Evolutionary conservation across 2,329 filamentous ascomycete species (phyloP), one percentile per base, ranked within the genome.

Genomic region (Aureobasidium melanogenum): DNA sequence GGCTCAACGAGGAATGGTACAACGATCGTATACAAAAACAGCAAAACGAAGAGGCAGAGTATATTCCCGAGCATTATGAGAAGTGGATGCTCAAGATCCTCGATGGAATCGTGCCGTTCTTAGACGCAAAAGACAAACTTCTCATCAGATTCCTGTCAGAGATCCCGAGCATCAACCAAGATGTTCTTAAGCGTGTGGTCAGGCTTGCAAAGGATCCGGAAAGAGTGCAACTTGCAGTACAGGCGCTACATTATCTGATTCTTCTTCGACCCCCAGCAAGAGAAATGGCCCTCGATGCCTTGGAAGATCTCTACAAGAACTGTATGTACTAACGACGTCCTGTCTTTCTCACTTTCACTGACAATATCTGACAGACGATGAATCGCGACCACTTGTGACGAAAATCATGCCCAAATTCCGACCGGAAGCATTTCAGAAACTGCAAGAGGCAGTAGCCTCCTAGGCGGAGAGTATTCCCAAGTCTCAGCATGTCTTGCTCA

Each of bases 1-100:
- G 94, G 94, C 81, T 99, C 17, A 96, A 88, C 68, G 94, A 99
- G 73, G 94, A 99, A 75, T 99, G 94, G 93, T 97, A 96, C 74
- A 95, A 92, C 68, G 93, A 97, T 72, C 85, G 80, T 46, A 74
- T 91, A 34, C 77, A 81, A 58, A 71, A 76, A 47, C 76, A 81
- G 57, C 57, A 65, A 24, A 69, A 70, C n/a, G 15, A 38, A 71
- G 80, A 81, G 8, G 79, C 82, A 3, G 70, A 82, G 36, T 69
- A 68, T 3, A 68, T 75, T 17, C 65, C 72, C 1, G 68, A 74
- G 22, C 84, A 94, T 72, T 97, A 96, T 73, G 85, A 91, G 63
- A 84, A 84, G 69, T 95, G 89, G 82, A 85, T 86, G 2, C 75
- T 92, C 64, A 87, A 86, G 63, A 80, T 97, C n/a, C 80, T 99